phyloP scores from a whole-genome alignment of 768 basidiomycete species.

The Xerocomus potaroensis region DNA sequence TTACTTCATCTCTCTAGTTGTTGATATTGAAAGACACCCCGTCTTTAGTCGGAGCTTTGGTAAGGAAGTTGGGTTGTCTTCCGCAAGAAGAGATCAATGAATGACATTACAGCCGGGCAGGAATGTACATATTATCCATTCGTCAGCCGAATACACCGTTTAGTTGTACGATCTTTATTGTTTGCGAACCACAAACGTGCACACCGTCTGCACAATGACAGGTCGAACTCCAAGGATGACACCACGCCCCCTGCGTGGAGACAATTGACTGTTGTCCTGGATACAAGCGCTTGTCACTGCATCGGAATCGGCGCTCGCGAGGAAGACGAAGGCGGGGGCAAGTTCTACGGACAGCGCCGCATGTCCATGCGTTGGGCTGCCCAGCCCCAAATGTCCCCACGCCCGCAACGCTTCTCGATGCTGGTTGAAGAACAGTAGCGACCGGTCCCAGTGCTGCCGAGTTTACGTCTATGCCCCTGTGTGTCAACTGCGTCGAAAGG shows the following conservation, averaged over 20 bases:
- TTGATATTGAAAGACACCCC: conserved; percentile 1
- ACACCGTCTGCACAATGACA: conserved; percentile 2
- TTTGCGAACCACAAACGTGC: conserved; percentile 12
- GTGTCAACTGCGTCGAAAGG: conserved; percentile 47
- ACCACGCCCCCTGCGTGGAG: not conserved
- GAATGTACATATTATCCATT: not conserved
- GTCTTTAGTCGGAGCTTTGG: not conserved
- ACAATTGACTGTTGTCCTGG: conserved; percentile 29
- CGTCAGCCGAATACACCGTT: not conserved
- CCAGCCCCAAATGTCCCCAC: conserved; percentile 54
- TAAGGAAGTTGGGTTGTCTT: conserved; percentile 9
- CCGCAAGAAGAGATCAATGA: not conserved
- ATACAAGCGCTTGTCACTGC: conserved; percentile 37
- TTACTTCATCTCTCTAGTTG: not conserved
- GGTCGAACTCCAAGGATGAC: conserved; percentile 1
- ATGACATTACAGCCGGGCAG: not conserved
- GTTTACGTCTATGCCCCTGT: conserved; percentile 57
- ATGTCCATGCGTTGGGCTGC: conserved; percentile 44
- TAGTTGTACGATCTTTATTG: not conserved
- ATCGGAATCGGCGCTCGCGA: conserved; percentile 43
- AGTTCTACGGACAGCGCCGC: conserved; percentile 51
- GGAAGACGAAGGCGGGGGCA: conserved; percentile 50
- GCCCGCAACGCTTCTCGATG: conserved; percentile 47
- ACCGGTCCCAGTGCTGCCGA: conserved; percentile 51
- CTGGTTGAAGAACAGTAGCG: conserved; percentile 55